phyloP scores from a whole-genome alignment of 2,329 filamentous ascomycete species.

The Sphaerulina musiva region DNA sequence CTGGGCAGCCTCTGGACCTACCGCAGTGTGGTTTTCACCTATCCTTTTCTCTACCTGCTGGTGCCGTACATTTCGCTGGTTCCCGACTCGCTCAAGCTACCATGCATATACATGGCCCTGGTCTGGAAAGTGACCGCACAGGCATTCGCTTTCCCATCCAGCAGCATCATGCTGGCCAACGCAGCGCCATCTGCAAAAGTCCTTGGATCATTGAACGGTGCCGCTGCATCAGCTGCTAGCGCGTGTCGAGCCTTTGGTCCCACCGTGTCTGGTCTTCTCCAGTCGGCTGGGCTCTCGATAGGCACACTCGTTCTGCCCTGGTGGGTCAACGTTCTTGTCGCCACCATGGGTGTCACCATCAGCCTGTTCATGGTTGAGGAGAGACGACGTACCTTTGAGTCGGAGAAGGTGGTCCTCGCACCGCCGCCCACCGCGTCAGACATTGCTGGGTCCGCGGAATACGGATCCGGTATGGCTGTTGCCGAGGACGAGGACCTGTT shows the following conservation, averaged over 20 bases:
- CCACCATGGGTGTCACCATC: slow-evolving; percentile 65
- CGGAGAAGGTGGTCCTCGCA: slow-evolving; percentile 24
- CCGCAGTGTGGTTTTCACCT: slow-evolving; percentile 70
- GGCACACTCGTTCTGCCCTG: slow-evolving; percentile 86
- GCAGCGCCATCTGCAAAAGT: slow-evolving; percentile 76
- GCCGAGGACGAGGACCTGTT: slow-evolving; percentile 24
- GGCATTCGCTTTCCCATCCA: slow-evolving; percentile 84
- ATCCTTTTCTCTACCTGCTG: slow-evolving; percentile 79
- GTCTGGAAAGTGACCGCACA: slow-evolving; percentile 91
- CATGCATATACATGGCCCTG: slow-evolving; percentile 69
- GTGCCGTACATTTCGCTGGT: slow-evolving; percentile 86
- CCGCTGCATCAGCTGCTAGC: slow-evolving; percentile 84
- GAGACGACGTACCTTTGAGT: slow-evolving; percentile 25
- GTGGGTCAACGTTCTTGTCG: slow-evolving; percentile 81
- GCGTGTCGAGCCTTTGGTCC: slow-evolving; percentile 83
- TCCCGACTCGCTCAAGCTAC: slow-evolving; percentile 62
- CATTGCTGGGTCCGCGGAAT: slow-evolving; percentile 18
- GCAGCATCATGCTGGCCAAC: slow-evolving; percentile 82
- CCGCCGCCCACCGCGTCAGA: slow-evolving; percentile 19
- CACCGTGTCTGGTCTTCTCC: slow-evolving; percentile 77
- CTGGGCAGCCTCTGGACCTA: slow-evolving; percentile 78
- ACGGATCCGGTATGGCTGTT: slow-evolving; percentile 22
- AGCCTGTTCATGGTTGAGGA: slow-evolving; percentile 59
- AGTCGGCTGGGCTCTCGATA: slow-evolving; percentile 68
- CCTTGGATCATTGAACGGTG: slow-evolving; percentile 86